phyloP scores from a whole-genome alignment of 768 basidiomycete genomes.

The Leccinum ochraceum region DNA sequence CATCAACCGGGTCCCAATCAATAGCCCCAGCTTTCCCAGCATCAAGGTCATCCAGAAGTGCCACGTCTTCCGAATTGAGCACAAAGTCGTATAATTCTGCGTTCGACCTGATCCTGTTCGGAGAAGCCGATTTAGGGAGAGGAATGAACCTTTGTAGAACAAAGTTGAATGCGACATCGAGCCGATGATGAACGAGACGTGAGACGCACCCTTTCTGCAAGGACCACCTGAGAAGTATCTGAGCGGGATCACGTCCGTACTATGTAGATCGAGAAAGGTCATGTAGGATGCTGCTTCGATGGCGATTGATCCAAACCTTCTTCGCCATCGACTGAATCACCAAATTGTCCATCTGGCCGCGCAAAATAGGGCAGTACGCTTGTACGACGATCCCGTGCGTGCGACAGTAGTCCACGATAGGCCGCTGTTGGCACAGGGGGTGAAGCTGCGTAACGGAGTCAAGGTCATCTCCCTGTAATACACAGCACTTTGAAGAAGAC shows the following conservation, averaged over 20 bases:
- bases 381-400: constrained; percentile 60
- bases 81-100: constrained; percentile 75
- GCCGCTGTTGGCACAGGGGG: constrained; percentile 77
- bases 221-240: constrained; percentile 88
- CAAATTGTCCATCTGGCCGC: constrained; percentile 54
- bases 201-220: constrained; percentile 72
- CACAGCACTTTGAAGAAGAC: background rate
- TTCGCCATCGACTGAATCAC: constrained; percentile 53
- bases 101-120: constrained; percentile 72
- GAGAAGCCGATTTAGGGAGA: constrained; percentile 78
- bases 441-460: constrained; percentile 54
- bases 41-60: constrained; percentile 66
- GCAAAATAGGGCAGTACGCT: constrained; percentile 77
- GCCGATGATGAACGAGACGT: background rate
- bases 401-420: constrained; percentile 75
- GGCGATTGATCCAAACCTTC: constrained; percentile 46
- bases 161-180: background rate
- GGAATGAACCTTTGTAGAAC: constrained; percentile 60
- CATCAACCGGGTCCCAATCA: constrained; percentile 83
- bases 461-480: too few species aligned
- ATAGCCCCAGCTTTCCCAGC: constrained; percentile 70
- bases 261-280: constrained; percentile 25
- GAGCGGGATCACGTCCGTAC: too few species aligned
- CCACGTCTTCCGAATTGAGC: constrained; percentile 64
- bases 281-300: constrained; percentile 1